Percentiles rank a stretch among this genome's conserved stretches.
Evolutionary conservation across 768 basidiomycete species (phyloP).

Genomic region (Boletales sp.): DNA sequence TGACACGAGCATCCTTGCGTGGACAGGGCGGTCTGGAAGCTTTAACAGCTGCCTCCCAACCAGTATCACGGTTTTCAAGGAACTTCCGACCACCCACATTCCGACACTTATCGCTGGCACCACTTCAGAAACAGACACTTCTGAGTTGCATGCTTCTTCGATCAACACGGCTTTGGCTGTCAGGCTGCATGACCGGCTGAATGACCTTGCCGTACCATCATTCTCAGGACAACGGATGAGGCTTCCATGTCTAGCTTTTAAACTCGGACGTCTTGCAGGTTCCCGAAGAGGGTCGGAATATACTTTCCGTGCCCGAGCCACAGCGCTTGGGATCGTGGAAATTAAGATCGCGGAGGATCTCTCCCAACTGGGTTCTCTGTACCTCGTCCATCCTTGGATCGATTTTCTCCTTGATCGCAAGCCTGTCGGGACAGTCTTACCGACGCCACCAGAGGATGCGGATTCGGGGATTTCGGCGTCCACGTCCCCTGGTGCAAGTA

Average conservation of each 20-base stretch:
- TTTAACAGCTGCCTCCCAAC: too few relatives aligned
- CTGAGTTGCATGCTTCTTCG: neutral
- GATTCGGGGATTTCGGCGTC: too few relatives aligned
- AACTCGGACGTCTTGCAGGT: neutral
- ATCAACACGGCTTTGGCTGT: neutral
- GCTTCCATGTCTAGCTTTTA: slow-evolving; percentile 9
- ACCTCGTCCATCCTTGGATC: slow-evolving; percentile 16
- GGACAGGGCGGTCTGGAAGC: too few relatives aligned
- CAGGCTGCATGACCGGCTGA: neutral
- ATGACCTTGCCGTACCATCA: neutral
- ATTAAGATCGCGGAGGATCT: slow-evolving; percentile 7
- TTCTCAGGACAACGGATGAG: neutral
- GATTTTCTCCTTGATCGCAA: neutral
- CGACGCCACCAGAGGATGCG: too few relatives aligned
- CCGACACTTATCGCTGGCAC: too few relatives aligned
- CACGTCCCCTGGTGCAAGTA: too few relatives aligned
- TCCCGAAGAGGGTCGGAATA: neutral
- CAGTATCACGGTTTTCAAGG: too few relatives aligned
- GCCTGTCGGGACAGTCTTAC: too few relatives aligned
- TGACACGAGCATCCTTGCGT: too few relatives aligned
- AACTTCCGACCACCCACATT: too few relatives aligned
- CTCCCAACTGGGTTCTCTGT: neutral
- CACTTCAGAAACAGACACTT: neutral
- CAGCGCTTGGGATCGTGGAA: slow-evolving; percentile 5
- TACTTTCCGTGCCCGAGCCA: neutral